phyloP scores from a whole-genome alignment of 1,284 basidiomycete species.

The Papiliotrema flavescens region DNA sequence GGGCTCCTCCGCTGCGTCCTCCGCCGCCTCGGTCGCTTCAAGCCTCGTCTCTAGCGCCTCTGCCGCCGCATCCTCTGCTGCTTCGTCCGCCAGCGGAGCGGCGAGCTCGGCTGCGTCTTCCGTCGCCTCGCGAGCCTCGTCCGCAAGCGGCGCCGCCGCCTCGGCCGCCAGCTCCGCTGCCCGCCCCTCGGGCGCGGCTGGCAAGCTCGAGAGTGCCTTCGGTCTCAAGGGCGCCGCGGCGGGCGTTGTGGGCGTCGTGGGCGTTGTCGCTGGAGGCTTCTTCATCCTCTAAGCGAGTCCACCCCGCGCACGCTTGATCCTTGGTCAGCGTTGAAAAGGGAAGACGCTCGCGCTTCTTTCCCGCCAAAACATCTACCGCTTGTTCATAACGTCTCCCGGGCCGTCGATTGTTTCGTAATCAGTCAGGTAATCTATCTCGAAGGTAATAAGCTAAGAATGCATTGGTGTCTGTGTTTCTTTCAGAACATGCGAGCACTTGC shows the following conservation, averaged over 20 bases:
- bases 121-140: not conserved
- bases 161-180: no score
- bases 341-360: no score
- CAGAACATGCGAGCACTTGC: no score
- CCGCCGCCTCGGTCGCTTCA: slow-evolving; percentile 1
- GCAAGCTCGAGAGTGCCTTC: not conserved
- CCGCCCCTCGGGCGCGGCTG: slow-evolving; percentile 7
- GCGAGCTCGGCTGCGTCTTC: slow-evolving; percentile 6
- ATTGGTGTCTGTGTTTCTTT: no score
- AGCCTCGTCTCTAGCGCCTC: not conserved
- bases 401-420: no score
- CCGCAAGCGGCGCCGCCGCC: no score
- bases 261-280: slow-evolving; percentile 18
- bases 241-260: slow-evolving; percentile 17
- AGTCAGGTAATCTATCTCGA: no score
- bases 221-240: slow-evolving; percentile 8
- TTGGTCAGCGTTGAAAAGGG: no score
- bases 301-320: no score
- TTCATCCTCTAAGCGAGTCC: slow-evolving; percentile 12
- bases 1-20: not conserved
- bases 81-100: slow-evolving; percentile 8
- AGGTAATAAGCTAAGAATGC: no score
- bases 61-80: slow-evolving; percentile 6
- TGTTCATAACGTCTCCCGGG: no score
- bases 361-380: no score